Evolutionary conservation across 2,329 filamentous ascomycete genomes (phyloP).

Genomic region (Colletotrichum musae): DNA sequence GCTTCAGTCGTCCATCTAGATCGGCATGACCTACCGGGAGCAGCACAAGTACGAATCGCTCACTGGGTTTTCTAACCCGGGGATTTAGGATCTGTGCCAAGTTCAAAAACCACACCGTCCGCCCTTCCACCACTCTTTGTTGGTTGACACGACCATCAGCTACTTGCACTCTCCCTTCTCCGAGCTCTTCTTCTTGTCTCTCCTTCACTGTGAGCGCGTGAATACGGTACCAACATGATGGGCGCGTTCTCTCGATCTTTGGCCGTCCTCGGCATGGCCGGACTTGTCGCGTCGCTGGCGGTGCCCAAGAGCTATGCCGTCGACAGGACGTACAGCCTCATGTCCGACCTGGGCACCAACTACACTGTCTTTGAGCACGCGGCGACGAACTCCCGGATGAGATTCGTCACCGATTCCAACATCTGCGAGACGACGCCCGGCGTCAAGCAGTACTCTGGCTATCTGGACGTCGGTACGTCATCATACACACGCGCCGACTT

Average conservation of each 20-base stretch:
- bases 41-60: too few species aligned
- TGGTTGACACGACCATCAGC: background rate
- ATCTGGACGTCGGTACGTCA: conserved; percentile 59
- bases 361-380: conserved; percentile 64
- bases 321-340: conserved; percentile 39
- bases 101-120: conserved; percentile 20
- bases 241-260: background rate
- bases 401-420: conserved; percentile 65
- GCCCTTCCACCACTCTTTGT: background rate
- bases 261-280: conserved; percentile 27
- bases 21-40: background rate
- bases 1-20: background rate
- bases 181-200: background rate
- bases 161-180: background rate
- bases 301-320: conserved; percentile 25
- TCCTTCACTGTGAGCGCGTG: background rate
- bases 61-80: background rate
- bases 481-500: background rate
- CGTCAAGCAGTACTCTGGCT: conserved; percentile 66
- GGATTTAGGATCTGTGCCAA: background rate
- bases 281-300: background rate
- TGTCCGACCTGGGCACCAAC: conserved; percentile 44
- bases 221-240: conserved; percentile 9
- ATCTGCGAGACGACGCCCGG: conserved; percentile 65
- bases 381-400: conserved; percentile 59